phyloP scores from a whole-genome alignment of 2,329 filamentous ascomycete genomes.

The Colletotrichum plurivorum region DNA sequence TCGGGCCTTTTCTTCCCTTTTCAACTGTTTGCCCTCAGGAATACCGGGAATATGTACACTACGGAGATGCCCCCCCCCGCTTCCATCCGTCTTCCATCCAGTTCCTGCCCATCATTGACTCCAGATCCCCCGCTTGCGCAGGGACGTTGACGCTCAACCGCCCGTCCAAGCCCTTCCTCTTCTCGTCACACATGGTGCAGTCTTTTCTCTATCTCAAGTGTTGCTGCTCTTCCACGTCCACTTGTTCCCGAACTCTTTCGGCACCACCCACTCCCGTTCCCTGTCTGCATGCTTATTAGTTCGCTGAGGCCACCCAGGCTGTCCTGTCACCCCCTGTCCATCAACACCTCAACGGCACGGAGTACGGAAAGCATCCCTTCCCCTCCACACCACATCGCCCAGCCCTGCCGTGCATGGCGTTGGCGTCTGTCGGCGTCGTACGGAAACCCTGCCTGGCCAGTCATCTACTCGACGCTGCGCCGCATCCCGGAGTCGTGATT shows the following conservation, averaged over 20 bases:
- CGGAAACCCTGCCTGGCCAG: not conserved
- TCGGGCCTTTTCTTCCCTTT: not conserved
- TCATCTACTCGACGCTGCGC: too few species aligned
- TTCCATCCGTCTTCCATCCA: constrained; percentile 17
- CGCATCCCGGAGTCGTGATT: too few species aligned
- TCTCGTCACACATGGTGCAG: too few species aligned
- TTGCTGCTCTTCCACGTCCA: not conserved
- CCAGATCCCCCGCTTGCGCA: constrained; percentile 7
- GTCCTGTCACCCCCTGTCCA: not conserved
- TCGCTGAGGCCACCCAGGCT: not conserved
- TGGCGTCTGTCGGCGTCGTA: too few species aligned
- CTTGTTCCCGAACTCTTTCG: constrained; percentile 29
- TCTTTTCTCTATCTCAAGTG: not conserved
- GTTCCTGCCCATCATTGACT: constrained; percentile 4
- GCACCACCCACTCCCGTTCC: constrained; percentile 16
- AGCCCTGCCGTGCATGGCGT: not conserved
- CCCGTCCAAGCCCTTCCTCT: too few species aligned
- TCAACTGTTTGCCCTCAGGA: too few species aligned
- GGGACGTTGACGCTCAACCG: constrained; percentile 18
- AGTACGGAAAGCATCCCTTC: not conserved
- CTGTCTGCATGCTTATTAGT: not conserved
- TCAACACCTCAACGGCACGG: not conserved
- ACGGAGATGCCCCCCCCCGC: not conserved
- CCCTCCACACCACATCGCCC: not conserved
- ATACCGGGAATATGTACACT: not conserved